phyloP scores from a whole-genome alignment of 768 basidiomycete species.

The Paxillus ammoniavirescens region DNA sequence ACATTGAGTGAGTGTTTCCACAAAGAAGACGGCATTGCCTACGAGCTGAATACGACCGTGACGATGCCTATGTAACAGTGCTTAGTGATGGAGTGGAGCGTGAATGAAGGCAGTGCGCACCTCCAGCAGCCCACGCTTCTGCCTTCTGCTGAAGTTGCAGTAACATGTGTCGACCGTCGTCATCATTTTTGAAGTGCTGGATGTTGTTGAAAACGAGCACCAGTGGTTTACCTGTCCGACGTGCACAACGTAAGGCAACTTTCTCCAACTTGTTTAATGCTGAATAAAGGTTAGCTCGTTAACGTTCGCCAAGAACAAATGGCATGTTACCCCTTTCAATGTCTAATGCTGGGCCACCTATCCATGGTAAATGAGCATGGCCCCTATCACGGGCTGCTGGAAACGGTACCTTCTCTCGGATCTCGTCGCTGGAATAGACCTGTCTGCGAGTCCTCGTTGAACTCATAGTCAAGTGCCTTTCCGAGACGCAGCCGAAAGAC shows the following conservation, averaged over 20 bases:
- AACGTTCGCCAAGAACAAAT: not conserved
- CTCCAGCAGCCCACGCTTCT: conserved; percentile 81
- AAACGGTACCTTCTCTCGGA: conserved; percentile 66
- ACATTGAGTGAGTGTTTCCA: conserved; percentile 16
- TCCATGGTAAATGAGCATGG: conserved; percentile 13
- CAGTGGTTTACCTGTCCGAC: conserved; percentile 60
- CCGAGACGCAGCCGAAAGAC: conserved; percentile 85
- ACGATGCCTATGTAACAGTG: conserved; percentile 51
- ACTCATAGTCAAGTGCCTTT: conserved; percentile 85
- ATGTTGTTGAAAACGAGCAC: conserved; percentile 82
- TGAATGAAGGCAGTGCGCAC: conserved; percentile 36
- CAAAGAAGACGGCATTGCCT: conserved; percentile 25
- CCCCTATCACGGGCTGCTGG: conserved; percentile 10
- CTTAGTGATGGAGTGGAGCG: conserved; percentile 7
- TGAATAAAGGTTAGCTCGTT: conserved; percentile 19
- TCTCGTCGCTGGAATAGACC: conserved; percentile 81
- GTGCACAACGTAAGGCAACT: conserved; percentile 68
- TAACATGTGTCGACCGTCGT: conserved; percentile 74
- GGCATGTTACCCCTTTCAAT: conserved; percentile 65
- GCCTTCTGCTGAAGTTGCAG: conserved; percentile 84
- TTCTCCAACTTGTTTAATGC: conserved; percentile 85
- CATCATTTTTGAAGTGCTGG: conserved; percentile 73
- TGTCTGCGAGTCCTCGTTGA: conserved; percentile 77
- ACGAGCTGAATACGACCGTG: conserved; percentile 80
- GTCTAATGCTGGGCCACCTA: conserved; percentile 75